Percentiles rank a stretch among this genome's conserved stretches.
Conservation (phyloP, 768 basidiomycete genomes). For the Naematelia encephala region DNA sequence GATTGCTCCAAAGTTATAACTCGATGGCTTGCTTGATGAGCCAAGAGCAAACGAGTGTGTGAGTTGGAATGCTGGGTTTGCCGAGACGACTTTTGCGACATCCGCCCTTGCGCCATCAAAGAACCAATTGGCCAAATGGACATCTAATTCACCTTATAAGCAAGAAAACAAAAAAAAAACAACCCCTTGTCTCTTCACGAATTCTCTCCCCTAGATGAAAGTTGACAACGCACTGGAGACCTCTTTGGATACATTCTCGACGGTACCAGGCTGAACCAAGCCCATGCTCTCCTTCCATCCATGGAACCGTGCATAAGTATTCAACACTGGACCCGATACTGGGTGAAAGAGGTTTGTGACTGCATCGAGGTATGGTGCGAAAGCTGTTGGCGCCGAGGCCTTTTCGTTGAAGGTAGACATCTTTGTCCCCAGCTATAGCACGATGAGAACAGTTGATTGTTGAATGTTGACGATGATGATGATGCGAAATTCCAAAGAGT, state of each 20-base stretch:
- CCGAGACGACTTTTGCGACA: conserved; percentile 85
- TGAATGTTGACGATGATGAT: background rate
- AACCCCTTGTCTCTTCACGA: too few relatives aligned
- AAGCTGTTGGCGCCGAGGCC: conserved; percentile 32
- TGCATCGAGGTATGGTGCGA: conserved; percentile 47
- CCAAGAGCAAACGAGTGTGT: conserved; percentile 93
- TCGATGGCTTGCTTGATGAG: conserved; percentile 72
- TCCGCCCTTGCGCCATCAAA: conserved; percentile 98
- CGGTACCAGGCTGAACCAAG: conserved; percentile 84
- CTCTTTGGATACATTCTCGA: conserved; percentile 90
- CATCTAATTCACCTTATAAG: conserved; percentile 62
- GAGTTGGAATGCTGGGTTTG: conserved; percentile 95
- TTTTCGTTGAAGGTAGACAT: conserved; percentile 16
- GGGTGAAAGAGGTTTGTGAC: conserved; percentile 44
- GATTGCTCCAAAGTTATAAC: conserved; percentile 91
- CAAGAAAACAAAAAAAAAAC: too few relatives aligned
- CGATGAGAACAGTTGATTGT: too few relatives aligned
- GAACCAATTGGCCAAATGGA: conserved; percentile 86
- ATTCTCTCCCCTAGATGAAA: too few relatives aligned
- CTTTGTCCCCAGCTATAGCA: too few relatives aligned
- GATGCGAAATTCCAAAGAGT: background rate
- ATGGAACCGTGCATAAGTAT: conserved; percentile 68
- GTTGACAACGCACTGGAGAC: conserved; percentile 80
- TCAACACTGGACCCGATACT: conserved; percentile 58
- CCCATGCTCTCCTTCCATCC: conserved; percentile 77